Base-by-base conservation (phyloP, 1,139 yeast genomes). In the Scheffersomyces insectosa region DNA sequence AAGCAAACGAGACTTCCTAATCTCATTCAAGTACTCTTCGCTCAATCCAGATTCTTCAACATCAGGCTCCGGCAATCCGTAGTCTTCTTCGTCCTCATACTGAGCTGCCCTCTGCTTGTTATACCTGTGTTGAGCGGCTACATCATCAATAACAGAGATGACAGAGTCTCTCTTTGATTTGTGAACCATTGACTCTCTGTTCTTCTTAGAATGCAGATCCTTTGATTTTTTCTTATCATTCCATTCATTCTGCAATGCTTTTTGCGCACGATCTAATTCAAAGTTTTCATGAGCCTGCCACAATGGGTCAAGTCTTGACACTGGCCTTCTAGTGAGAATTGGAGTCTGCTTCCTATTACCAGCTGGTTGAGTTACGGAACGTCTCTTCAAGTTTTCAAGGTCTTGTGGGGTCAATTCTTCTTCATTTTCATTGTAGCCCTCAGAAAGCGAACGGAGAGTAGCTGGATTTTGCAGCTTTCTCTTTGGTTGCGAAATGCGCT, bases 241-340 rank as follows among this genome's bases (percentile, higher is more conserved):
- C 46, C 55, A 64, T 54, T 69, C 76, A 25, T 68, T 68, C 42
- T 71, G 73, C 47, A 72, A 63, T 3, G 75, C 75, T 42, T 66
- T 75, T 49, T 74, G 67, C 11, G 79, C 79, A 33, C 71, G 63
- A 37, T 70, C 68, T 41, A 77, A 56, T 52, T 79, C 80, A 48
- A 73, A 74, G 50, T 74, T 76, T 47, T 74, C 78, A 54, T 68
- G 68, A 11, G 75, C 77, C 36, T 65, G 66, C 78, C 77, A 74
- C 54, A 66, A 68, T 33, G 93, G 93, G 65, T 85, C 93, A 44
- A 85, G 68, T 55, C 82, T 77, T 1, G 91, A 85, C 28, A 82
- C 81, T 7, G 93, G 93, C 56, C 89, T 76, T 52, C 80, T 63
- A 2, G 75, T 67, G 43, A 74, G 66, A 12, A 70, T 52, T 7